Evolutionary conservation across 2,329 filamentous ascomycete genomes (phyloP).

Genomic region (Hymenoscyphus fraxineus): DNA sequence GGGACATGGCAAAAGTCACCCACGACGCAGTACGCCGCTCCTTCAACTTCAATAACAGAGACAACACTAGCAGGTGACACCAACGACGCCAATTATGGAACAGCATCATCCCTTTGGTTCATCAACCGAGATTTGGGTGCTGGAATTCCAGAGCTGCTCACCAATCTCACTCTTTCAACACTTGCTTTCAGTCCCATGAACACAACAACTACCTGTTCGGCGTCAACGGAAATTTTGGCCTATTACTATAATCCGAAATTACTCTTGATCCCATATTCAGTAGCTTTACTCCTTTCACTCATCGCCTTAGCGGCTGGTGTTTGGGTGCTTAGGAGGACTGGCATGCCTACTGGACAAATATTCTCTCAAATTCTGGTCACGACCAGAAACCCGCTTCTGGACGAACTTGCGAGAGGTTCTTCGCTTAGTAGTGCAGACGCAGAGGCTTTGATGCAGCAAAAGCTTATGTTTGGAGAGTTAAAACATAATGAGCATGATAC

Average conservation of each 20-base stretch:
- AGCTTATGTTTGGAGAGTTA: slow-evolving; percentile 7
- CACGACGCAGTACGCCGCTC: background rate
- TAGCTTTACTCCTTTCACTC: background rate
- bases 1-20: slow-evolving; percentile 2
- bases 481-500: background rate
- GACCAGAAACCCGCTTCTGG: slow-evolving; percentile 1
- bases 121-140: background rate
- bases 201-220: background rate
- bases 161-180: slow-evolving; percentile 4
- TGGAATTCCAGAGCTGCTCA: background rate
- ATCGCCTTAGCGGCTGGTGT: background rate
- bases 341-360: slow-evolving; percentile 4
- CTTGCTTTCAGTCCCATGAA: slow-evolving; percentile 2
- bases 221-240: background rate
- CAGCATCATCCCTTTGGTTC: background rate
- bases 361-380: slow-evolving; percentile 5
- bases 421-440: slow-evolving; percentile 1
- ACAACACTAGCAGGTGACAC: slow-evolving; percentile 3
- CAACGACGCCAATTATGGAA: background rate
- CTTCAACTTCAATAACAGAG: background rate
- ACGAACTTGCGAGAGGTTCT: background rate
- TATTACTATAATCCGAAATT: slow-evolving; percentile 5
- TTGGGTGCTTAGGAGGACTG: slow-evolving; percentile 4
- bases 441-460: background rate
- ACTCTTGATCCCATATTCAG: background rate